These are phyloP conservation scores for Cordyceps fumosorosea DNA, from an alignment of 2,329 filamentous ascomycete genomes.

Conservation along the genomic window DNA sequence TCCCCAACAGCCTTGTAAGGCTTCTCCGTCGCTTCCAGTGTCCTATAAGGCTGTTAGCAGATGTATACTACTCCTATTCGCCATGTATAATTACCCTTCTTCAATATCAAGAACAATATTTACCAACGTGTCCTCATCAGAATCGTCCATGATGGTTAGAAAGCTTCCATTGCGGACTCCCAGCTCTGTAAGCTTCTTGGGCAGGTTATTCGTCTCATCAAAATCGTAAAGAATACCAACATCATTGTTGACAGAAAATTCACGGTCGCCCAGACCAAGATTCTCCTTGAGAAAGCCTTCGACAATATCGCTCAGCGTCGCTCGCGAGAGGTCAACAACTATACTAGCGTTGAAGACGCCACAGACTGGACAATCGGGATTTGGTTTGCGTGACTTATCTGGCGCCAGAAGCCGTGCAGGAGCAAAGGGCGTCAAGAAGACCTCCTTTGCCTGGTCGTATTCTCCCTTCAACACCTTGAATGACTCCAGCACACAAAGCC, in stretches of 20 bases:
- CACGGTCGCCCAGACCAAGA: constrained; percentile 69
- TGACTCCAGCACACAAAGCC: constrained; percentile 83
- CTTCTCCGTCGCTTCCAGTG: constrained; percentile 40
- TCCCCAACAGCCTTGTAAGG: constrained; percentile 44
- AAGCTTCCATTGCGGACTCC: constrained; percentile 70
- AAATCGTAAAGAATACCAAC: constrained; percentile 78
- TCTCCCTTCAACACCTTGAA: constrained; percentile 81
- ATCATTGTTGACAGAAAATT: constrained; percentile 72
- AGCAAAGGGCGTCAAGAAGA: constrained; percentile 71
- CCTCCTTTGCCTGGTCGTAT: constrained; percentile 66
- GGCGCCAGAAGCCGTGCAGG: constrained; percentile 52
- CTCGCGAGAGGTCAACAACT: constrained; percentile 60
- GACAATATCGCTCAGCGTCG: constrained; percentile 74
- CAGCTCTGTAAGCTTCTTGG: constrained; percentile 71
- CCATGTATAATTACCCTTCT: constrained; percentile 43
- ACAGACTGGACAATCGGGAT: constrained; percentile 78
- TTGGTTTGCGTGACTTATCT: constrained; percentile 56
- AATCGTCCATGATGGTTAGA: constrained; percentile 78
- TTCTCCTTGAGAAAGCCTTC: constrained; percentile 63
- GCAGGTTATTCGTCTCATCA: constrained; percentile 80
- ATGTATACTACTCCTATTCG: neutral
- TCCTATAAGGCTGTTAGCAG: constrained; percentile 31
- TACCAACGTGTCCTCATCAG: constrained; percentile 66
- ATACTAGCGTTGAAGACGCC: constrained; percentile 63
- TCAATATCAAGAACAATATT: constrained; percentile 71